phyloP scores from a whole-genome alignment of 169 alveolate genomes.

The Haemoproteus tartakovskyi region DNA sequence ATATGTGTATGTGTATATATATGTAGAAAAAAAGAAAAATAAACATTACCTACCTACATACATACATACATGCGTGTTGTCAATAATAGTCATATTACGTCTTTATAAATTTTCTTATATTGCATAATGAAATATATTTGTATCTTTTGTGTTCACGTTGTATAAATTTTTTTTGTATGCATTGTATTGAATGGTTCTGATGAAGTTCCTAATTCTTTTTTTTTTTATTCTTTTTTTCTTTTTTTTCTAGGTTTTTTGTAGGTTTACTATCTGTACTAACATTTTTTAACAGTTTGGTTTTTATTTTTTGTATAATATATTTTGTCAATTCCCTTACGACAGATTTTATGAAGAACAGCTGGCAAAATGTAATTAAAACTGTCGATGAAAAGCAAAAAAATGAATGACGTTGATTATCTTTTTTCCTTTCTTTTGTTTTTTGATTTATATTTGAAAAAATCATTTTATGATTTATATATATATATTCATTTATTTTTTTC shows the following conservation, averaged over 20 bases:
- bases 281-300: constrained; percentile 31
- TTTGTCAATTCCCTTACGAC: constrained; percentile 25
- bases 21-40: not conserved
- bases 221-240: not conserved
- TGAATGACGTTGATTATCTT: not conserved
- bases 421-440: constrained; percentile 29
- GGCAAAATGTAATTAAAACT: constrained; percentile 21
- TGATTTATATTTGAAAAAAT: not conserved
- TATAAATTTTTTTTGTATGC: no score
- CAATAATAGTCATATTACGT: no score
- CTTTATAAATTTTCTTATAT: no score
- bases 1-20: not conserved
- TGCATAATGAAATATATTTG: no score
- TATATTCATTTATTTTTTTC: not conserved
- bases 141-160: no score
- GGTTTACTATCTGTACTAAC: constrained; percentile 28
- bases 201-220: no score
- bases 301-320: constrained; percentile 28
- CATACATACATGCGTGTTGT: not conserved
- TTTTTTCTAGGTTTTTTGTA: constrained; percentile 30
- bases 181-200: no score
- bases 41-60: not conserved
- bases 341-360: constrained; percentile 24
- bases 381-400: not conserved
- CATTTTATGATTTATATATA: not conserved